A percentile compares a stretch with the other conserved stretches of the same genome.
These are phyloP conservation scores for Trypanosoma theileri DNA, from an alignment of 208 protist species.

Conservation along the genomic window DNA sequence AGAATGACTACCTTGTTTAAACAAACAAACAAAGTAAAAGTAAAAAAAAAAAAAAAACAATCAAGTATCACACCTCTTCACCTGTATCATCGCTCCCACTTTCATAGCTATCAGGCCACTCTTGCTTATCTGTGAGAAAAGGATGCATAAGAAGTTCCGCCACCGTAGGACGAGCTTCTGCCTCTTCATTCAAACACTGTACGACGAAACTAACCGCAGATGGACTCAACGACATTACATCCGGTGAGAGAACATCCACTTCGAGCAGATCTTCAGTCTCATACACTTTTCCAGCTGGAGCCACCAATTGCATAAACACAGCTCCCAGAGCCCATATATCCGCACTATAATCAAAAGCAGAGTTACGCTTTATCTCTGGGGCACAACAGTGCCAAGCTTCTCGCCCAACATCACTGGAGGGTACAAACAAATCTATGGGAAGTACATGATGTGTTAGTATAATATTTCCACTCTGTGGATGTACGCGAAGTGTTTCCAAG, in stretches of 20 bases:
- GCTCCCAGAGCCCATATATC: constrained; percentile 81
- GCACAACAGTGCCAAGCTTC: constrained; percentile 44
- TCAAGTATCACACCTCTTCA: background rate
- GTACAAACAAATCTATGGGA: constrained; percentile 65
- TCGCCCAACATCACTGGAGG: constrained; percentile 30
- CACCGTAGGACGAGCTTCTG: constrained; percentile 45
- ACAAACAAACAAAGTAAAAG: no score
- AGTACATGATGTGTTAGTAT: constrained; percentile 53
- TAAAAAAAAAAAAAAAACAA: constrained; percentile 12
- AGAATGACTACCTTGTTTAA: background rate
- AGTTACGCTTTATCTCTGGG: constrained; percentile 60
- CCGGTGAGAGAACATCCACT: constrained; percentile 66
- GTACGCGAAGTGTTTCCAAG: constrained; percentile 27
- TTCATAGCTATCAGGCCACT: background rate
- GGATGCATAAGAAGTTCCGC: constrained; percentile 59
- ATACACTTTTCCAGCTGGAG: constrained; percentile 31
- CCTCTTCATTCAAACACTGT: constrained; percentile 66
- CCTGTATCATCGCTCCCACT: constrained; percentile 16
- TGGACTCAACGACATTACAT: constrained; percentile 39
- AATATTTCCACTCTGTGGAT: constrained; percentile 20
- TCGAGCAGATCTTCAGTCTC: constrained; percentile 64
- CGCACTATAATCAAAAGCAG: constrained; percentile 46
- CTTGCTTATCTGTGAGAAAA: constrained; percentile 31
- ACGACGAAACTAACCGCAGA: constrained; percentile 50
- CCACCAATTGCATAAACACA: constrained; percentile 60